Base-by-base conservation (phyloP, 1,139 yeast genomes). In the Pichia sp. region DNA sequence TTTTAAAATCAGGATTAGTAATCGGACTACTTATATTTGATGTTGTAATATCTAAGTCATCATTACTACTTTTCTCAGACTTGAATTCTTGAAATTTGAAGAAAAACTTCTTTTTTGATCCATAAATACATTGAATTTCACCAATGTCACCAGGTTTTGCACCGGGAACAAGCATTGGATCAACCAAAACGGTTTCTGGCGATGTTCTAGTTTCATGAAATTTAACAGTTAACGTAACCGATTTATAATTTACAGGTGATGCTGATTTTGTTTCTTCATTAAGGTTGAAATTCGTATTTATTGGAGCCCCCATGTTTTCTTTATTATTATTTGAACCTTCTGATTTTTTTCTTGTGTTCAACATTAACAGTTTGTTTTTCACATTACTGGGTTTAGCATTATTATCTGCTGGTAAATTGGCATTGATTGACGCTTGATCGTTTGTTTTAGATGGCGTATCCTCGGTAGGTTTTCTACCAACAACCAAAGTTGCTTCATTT, bases 91-190 rank as follows among this genome's bases (percentile, higher is more conserved):
- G 72, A 28, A 80, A 76, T 0, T 74, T 67, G 58, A 81, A 80
- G 53, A 72, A 73, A 7, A 78, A 63, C 52, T 71, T 73, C 60
- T 66, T 63, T 5, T 62, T 52, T 3, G 64, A 54, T 30, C 70
- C 71, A 47, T 68, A 73, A 8, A 66, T 64, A 3, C 77, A 72
- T 52, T 72, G 73, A 47, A 89, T 61, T 63, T 87, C 95, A 38
- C 87, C 88, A 4, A 87, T 72, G 62, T 85, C 88, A n/a, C 96
- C 96, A 25, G 75, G 80, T 52, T 72, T 72, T 0, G 85, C 80
- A 1, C 81, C 79, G 0, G 87, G 84, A 0, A 88, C 62, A 14
- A 78, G 68, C 2, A 71, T 66, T 38, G 81, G 68, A 61, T 88
- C 91, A 5, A 89, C 66, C 46, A 85, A 66, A 3, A 89, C 85